Evolutionary conservation across 1,284 basidiomycete species (phyloP).

Genomic region (Ganoderma lingzhi): DNA sequence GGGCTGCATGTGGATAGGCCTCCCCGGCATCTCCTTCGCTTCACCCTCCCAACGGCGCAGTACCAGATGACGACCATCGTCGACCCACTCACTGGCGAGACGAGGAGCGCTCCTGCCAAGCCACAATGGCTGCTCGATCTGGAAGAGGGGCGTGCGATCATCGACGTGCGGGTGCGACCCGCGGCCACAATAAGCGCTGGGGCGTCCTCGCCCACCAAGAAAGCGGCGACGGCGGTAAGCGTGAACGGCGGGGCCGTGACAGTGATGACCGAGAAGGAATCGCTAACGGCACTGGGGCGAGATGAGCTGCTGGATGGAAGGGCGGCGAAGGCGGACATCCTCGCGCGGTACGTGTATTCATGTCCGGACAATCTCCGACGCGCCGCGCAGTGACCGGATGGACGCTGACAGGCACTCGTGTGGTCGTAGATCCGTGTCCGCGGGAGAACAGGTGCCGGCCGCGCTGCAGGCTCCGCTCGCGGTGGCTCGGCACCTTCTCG

Average conservation of each 20-base stretch:
- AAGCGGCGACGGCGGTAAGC: conserved; percentile 45
- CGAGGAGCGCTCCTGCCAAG: conserved; percentile 65
- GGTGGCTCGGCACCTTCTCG: conserved; percentile 65
- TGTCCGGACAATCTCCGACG: conserved; percentile 16
- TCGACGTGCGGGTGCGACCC: conserved; percentile 67
- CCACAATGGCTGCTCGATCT: conserved; percentile 81
- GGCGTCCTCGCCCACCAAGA: conserved; percentile 10
- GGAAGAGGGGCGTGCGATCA: conserved; percentile 68
- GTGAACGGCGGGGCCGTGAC: conserved; percentile 63
- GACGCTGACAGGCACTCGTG: neutral
- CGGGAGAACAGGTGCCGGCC: conserved; percentile 63
- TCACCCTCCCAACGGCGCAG: conserved; percentile 85
- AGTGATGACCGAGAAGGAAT: conserved; percentile 80
- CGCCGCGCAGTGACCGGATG: conserved; percentile 14
- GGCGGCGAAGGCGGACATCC: conserved; percentile 64
- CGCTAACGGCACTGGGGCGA: conserved; percentile 68
- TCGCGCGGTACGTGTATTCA: conserved; percentile 62
- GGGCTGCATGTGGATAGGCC: conserved; percentile 65
- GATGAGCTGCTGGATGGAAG: conserved; percentile 78
- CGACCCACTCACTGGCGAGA: conserved; percentile 84
- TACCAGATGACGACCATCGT: conserved; percentile 77
- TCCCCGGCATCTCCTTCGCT: conserved; percentile 76
- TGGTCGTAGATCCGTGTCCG: conserved; percentile 46
- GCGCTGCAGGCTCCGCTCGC: conserved; percentile 71
- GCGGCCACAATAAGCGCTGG: conserved; percentile 32